These are phyloP conservation scores for Yarrowia alimentaria DNA, from an alignment of 805 yeast genomes.

Conservation along the genomic window DNA sequence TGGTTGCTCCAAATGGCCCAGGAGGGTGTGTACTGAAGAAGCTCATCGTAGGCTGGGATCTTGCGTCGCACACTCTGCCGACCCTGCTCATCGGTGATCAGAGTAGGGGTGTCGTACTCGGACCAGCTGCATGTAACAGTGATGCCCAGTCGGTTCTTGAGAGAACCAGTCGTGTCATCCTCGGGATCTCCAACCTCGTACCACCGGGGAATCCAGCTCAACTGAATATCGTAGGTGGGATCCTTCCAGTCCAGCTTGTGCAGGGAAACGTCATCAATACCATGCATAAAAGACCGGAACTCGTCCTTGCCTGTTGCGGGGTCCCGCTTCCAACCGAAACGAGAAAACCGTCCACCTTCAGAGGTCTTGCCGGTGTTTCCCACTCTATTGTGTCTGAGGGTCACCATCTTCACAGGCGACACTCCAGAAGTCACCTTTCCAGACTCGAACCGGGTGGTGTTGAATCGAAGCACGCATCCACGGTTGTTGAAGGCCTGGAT, in stretches of 20 bases:
- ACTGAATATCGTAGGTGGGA: conserved; percentile 53
- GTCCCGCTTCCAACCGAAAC: conserved; percentile 17
- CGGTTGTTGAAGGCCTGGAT: conserved; percentile 62
- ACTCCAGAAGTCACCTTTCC: conserved; percentile 37
- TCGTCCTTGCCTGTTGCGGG: conserved; percentile 40
- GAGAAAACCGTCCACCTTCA: neutral
- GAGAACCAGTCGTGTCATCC: conserved; percentile 35
- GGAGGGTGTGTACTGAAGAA: conserved; percentile 64
- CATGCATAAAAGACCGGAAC: conserved; percentile 52
- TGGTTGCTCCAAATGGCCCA: conserved; percentile 63
- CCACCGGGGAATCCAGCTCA: conserved; percentile 74
- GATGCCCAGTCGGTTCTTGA: conserved; percentile 39
- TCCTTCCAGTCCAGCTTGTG: conserved; percentile 64
- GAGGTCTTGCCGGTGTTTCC: conserved; percentile 1
- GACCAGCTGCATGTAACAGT: conserved; percentile 74
- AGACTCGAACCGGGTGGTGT: conserved; percentile 46
- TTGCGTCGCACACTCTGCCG: conserved; percentile 37
- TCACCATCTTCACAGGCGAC: conserved; percentile 66
- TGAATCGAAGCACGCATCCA: conserved; percentile 61
- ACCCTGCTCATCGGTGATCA: conserved; percentile 40
- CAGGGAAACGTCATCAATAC: conserved; percentile 62
- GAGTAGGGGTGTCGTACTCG: conserved; percentile 53
- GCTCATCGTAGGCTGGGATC: conserved; percentile 71
- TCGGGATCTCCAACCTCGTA: conserved; percentile 45
- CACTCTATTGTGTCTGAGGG: conserved; percentile 45